Base-by-base conservation (phyloP, 1,284 basidiomycete species). In the Microbotryomycetes sp. region DNA sequence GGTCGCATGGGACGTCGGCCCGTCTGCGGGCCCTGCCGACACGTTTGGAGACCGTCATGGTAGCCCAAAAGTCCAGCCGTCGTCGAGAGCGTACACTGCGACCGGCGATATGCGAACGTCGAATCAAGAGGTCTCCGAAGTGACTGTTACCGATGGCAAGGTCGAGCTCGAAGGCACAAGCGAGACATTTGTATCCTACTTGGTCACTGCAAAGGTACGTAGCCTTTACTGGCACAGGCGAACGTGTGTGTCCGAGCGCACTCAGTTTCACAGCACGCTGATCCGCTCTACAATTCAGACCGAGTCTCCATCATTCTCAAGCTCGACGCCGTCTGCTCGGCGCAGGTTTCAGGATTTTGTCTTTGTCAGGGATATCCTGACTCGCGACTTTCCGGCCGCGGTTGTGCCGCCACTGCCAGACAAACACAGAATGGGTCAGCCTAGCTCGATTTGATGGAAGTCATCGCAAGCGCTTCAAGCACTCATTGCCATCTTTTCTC, bases 281-380 rank as follows among this genome's bases (percentile, higher is more conserved):
- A 18, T 24, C 18, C 15, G 48, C 48, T 11, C 13, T 13, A 24
- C 35, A n/a, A 50, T 54, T 26, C 73, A 91, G 89, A 92, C 89
- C 28, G 89, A 85, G 70, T 81, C 87, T 23, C 81, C 83, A 27
- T 88, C 85, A 78, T 97, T 88, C 80, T 83, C 86, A 27, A 82
- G 84, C 48, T 78, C 80, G 4, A 86, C 79, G 62, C 86, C 88
- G 3, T 84, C 85, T 5, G 79, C 88, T 16, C 83, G 94, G 57
- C 82, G 94, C 63, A 83, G 94, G 27, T 99, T 96, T 78, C 90
- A 94, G 73, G 96, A 99, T 77, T 99, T 99, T 76, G 88, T 89
- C 41, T 98, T 98, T 75, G 79, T 99, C 41, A 81, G 89, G 64
- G 86, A 96, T 54, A 84, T 96, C 71, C 83, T 99, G 31, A 82